phyloP scores from a whole-genome alignment of 352 stramenopile species.

The Blastocystis hominis region DNA sequence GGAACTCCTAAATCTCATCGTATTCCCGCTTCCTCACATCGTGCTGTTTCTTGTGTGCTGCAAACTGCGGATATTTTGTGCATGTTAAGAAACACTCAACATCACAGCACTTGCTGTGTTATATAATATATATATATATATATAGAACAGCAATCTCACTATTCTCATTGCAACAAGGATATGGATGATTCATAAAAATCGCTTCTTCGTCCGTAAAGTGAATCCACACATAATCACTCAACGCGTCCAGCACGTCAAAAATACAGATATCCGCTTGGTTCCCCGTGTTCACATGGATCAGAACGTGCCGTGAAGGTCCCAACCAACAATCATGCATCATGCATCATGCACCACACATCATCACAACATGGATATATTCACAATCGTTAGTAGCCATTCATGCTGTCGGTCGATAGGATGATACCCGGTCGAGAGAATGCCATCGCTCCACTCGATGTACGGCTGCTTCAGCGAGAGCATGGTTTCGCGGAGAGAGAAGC shows the following conservation, averaged over 20 bases:
- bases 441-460: conserved; percentile 53
- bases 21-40: background rate
- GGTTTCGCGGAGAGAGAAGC: conserved; percentile 37
- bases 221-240: conserved; percentile 40
- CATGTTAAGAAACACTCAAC: background rate
- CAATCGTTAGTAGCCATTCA: conserved; percentile 36
- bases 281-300: conserved; percentile 51
- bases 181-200: conserved; percentile 42
- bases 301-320: background rate
- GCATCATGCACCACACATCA: background rate
- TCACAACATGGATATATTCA: conserved; percentile 43
- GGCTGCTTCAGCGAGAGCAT: conserved; percentile 34
- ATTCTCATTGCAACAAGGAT: background rate
- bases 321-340: too few relatives aligned
- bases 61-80: conserved; percentile 37
- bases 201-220: conserved; percentile 52
- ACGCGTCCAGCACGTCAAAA: conserved; percentile 31
- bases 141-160: too few relatives aligned
- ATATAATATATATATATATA: too few relatives aligned
- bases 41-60: conserved; percentile 42
- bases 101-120: background rate
- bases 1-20: conserved; percentile 12
- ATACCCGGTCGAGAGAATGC: conserved; percentile 45
- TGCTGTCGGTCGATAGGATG: conserved; percentile 46
- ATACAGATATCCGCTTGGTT: conserved; percentile 34